Base-by-base conservation (phyloP, 192 early-diverging fungal genomes). In the Dispira parvispora region DNA sequence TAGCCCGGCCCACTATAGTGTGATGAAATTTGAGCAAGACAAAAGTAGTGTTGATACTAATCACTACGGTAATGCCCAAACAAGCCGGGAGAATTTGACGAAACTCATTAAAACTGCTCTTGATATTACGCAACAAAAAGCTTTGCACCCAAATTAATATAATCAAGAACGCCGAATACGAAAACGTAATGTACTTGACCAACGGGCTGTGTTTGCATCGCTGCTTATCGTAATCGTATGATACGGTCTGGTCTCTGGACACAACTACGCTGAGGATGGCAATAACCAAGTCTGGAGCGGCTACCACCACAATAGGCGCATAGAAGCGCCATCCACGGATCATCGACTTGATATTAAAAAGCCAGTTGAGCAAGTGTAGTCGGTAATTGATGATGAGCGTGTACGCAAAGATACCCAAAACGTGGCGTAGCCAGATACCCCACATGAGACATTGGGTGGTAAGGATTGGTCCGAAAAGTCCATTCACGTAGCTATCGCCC, bases 401-500 rank as follows among this genome's bases (percentile, higher is more conserved):
- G 25, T 64, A 68, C 61, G 66, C 56, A 43, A 68, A 70, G 28
- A 45, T 61, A 0, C 75, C 75, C 42, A 73, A 66, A 0, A 73
- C 49, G 0, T 69, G 64, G 38, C 71, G 65, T 64, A 76, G 52
- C 75, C 75, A 76, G 0, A 76, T 65, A 54, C 69, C 69, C 47
- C 73, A 73, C 42, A 71, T 45, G 65, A 73, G 69, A 32, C 75
- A 76, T 64, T 69, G 70, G 11, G 64, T 61, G 1, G 73, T 25
- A 0, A 69, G 11, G 5, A 71, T 66, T 13, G 65, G 45, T 23
- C 62, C 67, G 26, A 64, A 61, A 26, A 67, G 67, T 20, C 73
- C 73, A 46, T 73, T 72, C 27, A 76, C 63, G 52, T 76, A 69
- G n/a, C 69, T 68, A 64, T 77, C 71, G 62, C 75, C 71, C 38